Evolutionary conservation across 1,139 yeast genomes (phyloP).

Genomic region (Yamadazyma spencermartinsiae): DNA sequence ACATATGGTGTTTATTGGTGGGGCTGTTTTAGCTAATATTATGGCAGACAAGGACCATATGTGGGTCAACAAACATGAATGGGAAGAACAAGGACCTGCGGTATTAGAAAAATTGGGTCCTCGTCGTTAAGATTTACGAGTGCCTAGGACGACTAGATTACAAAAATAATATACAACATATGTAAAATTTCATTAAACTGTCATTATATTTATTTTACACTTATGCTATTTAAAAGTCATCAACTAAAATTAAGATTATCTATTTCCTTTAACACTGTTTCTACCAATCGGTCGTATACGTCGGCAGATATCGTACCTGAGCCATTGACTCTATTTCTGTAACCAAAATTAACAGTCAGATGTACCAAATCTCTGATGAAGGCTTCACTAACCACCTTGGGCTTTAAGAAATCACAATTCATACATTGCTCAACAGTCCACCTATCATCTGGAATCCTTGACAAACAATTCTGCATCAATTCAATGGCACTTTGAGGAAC

Average conservation of each 20-base stretch:
- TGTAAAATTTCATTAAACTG: neutral
- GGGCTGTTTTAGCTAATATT: slow-evolving; percentile 95
- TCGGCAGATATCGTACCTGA: slow-evolving; percentile 38
- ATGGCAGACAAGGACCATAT: slow-evolving; percentile 98
- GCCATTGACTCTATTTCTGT: slow-evolving; percentile 36
- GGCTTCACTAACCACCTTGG: slow-evolving; percentile 67
- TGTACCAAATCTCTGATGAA: slow-evolving; percentile 72
- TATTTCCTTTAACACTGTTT: slow-evolving; percentile 41
- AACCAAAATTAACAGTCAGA: slow-evolving; percentile 74
- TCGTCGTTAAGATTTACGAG: slow-evolving; percentile 43
- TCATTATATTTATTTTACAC: slow-evolving; percentile 3
- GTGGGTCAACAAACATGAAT: slow-evolving; percentile 96
- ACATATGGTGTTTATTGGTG: slow-evolving; percentile 98
- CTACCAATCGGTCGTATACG: slow-evolving; percentile 44
- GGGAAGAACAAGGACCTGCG: slow-evolving; percentile 96
- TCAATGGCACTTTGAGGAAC: slow-evolving; percentile 75
- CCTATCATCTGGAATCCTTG: slow-evolving; percentile 69
- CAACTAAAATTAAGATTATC: slow-evolving; percentile 38
- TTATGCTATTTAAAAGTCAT: slow-evolving; percentile 9
- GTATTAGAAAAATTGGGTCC: slow-evolving; percentile 91
- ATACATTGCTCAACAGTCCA: slow-evolving; percentile 66
- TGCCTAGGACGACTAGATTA: neutral
- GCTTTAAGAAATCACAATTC: slow-evolving; percentile 60
- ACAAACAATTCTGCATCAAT: slow-evolving; percentile 70
- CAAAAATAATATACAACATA: neutral